These are phyloP conservation scores for Lecanicillium sp. DNA, from an alignment of 2,329 filamentous ascomycete species.

Conservation along the genomic window DNA sequence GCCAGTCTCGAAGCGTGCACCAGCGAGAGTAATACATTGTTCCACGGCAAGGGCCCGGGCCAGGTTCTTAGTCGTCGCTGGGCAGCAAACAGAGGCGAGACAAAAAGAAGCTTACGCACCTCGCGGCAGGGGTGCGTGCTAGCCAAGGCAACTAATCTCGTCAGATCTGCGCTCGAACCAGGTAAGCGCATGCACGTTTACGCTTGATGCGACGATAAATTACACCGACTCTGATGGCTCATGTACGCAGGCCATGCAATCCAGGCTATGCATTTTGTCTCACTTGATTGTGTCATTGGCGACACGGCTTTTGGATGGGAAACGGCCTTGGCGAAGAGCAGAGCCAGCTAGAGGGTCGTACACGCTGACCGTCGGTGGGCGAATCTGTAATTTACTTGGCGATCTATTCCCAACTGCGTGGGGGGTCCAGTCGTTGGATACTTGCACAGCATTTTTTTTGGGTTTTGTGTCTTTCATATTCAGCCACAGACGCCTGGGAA, in stretches of 20 bases:
- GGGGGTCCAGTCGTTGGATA: neutral
- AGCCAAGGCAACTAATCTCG: conserved; percentile 1
- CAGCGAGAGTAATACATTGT: neutral
- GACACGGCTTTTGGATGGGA: too few species aligned
- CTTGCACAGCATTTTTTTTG: too few species aligned
- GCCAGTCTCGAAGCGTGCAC: neutral
- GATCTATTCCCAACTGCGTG: neutral
- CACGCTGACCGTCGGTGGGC: neutral
- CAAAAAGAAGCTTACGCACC: conserved; percentile 11
- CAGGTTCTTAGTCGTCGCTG: too few species aligned
- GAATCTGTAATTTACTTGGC: conserved; percentile 9
- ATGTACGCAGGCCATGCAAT: neutral
- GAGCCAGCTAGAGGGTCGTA: neutral
- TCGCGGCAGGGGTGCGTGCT: conserved; percentile 1
- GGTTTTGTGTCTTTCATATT: too few species aligned
- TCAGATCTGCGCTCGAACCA: conserved; percentile 12
- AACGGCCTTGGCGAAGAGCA: too few species aligned
- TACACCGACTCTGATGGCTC: neutral
- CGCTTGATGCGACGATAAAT: conserved; percentile 1
- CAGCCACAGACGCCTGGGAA: too few species aligned
- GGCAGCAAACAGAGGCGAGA: neutral
- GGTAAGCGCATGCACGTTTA: conserved; percentile 10
- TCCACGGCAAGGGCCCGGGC: neutral
- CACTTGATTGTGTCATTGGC: neutral
- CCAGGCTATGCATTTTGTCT: neutral